Conservation (phyloP, 805 yeast genomes). For the Ogataea wickerhamii region DNA sequence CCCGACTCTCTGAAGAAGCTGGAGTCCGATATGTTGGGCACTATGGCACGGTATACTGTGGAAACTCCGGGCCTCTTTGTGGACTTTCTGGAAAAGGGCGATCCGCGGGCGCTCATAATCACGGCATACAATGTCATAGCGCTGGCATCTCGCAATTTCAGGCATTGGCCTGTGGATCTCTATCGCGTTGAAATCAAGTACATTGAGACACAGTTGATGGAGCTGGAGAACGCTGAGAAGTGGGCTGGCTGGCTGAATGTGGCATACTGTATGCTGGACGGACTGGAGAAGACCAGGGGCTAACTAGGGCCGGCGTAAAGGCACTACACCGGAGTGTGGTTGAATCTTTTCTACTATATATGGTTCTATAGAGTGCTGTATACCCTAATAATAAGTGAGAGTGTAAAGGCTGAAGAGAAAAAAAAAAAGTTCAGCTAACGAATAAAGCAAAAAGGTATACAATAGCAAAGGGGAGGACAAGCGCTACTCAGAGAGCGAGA, state of each 20-base stretch:
- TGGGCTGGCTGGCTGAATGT: slow-evolving; percentile 24
- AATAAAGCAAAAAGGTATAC: no score
- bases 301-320: no score
- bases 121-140: slow-evolving; percentile 20
- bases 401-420: no score
- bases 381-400: no score
- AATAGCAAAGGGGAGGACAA: no score
- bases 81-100: slow-evolving; percentile 16
- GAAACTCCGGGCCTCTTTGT: slow-evolving; percentile 20
- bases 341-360: no score
- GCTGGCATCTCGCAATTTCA: slow-evolving; percentile 14
- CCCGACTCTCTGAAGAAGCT: slow-evolving; percentile 6
- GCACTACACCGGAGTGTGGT: no score
- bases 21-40: slow-evolving; percentile 24
- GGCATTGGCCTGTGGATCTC: slow-evolving; percentile 19
- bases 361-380: no score
- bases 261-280: slow-evolving; percentile 12
- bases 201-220: slow-evolving; percentile 11
- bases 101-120: slow-evolving; percentile 21
- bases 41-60: slow-evolving; percentile 19
- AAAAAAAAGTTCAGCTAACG: no score
- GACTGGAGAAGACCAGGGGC: slow-evolving; percentile 2
- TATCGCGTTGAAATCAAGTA: slow-evolving; percentile 12
- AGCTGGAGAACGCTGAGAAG: slow-evolving; percentile 7
- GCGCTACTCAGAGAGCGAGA: no score